A percentile compares a stretch with the other conserved stretches of the same genome.
These are phyloP conservation scores for Penicillium argentinense DNA, from an alignment of 495 filamentous ascomycete species.

Conservation along the genomic window DNA sequence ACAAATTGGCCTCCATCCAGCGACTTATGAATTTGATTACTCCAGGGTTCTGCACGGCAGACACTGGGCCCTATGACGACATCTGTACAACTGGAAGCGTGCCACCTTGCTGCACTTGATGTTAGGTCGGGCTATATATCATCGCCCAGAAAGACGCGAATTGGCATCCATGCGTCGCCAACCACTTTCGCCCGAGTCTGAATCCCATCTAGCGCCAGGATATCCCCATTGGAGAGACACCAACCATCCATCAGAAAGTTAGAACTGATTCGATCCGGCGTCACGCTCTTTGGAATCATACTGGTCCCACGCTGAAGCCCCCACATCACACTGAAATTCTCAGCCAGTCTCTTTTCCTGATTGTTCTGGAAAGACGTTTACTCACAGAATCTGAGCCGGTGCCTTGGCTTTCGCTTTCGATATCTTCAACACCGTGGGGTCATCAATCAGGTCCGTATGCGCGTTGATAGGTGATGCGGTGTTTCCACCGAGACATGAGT, in stretches of 20 bases:
- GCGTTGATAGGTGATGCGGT: conserved; percentile 45
- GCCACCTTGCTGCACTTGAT: too few species aligned
- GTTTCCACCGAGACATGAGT: conserved; percentile 62
- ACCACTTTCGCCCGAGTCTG: conserved; percentile 71
- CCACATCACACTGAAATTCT: conserved; percentile 50
- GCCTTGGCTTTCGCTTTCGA: conserved; percentile 62
- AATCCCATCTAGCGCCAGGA: conserved; percentile 48
- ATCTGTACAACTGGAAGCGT: too few species aligned
- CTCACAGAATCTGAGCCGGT: conserved; percentile 56
- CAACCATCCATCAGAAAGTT: conserved; percentile 66
- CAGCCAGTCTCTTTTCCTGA: background rate
- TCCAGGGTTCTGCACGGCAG: too few species aligned
- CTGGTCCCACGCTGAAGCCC: conserved; percentile 66
- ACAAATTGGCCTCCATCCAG: too few species aligned
- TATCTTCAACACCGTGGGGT: conserved; percentile 55
- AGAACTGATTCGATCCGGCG: conserved; percentile 55
- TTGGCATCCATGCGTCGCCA: conserved; percentile 62
- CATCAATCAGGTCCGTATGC: conserved; percentile 21
- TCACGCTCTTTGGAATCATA: conserved; percentile 68
- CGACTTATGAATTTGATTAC: too few species aligned
- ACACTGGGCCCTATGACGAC: too few species aligned
- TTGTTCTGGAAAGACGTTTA: background rate
- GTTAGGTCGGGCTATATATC: conserved; percentile 43
- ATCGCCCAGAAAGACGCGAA: conserved; percentile 82
- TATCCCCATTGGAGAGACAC: conserved; percentile 57